Conservation (phyloP, 805 yeast genomes). For the Wickerhamiella galacta region DNA sequence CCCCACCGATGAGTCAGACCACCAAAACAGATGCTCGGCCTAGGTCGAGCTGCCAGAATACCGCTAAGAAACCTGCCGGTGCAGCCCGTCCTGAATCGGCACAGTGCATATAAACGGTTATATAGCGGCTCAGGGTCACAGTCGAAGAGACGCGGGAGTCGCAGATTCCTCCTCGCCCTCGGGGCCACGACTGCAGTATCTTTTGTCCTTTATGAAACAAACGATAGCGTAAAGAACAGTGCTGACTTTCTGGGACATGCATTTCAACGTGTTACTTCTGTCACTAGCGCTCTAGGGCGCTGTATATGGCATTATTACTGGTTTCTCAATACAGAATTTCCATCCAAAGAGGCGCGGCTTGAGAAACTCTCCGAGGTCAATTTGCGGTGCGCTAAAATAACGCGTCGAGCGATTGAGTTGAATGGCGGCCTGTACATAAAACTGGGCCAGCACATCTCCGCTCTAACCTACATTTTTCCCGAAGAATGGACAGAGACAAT, state of each 20-base stretch:
- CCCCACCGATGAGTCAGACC: too few species aligned
- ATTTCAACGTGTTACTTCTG: conserved; percentile 18
- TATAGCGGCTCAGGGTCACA: too few species aligned
- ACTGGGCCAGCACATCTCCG: conserved; percentile 86
- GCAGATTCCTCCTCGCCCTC: too few species aligned
- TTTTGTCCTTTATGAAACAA: conserved; percentile 12
- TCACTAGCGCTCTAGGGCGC: conserved; percentile 21
- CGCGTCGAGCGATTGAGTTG: conserved; percentile 58
- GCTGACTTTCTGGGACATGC: conserved; percentile 15
- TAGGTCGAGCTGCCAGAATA: too few species aligned
- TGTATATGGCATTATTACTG: conserved; percentile 59
- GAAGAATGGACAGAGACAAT: conserved; percentile 90
- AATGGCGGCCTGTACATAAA: conserved; percentile 92
- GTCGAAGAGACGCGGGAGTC: too few species aligned
- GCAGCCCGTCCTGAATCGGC: too few species aligned
- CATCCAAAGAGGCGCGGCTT: conserved; percentile 29
- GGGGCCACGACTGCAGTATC: too few species aligned
- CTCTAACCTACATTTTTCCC: conserved; percentile 82
- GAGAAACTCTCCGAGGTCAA: conserved; percentile 53
- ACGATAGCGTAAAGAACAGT: conserved; percentile 13
- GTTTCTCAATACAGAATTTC: conserved; percentile 32
- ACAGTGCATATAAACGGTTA: too few species aligned
- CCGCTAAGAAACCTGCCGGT: too few species aligned
- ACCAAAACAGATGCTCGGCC: too few species aligned
- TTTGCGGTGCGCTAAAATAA: conserved; percentile 54